These are phyloP conservation scores for Kandelia obovata DNA, from an alignment of 345 rosid genomes.

Conservation along the genomic window DNA sequence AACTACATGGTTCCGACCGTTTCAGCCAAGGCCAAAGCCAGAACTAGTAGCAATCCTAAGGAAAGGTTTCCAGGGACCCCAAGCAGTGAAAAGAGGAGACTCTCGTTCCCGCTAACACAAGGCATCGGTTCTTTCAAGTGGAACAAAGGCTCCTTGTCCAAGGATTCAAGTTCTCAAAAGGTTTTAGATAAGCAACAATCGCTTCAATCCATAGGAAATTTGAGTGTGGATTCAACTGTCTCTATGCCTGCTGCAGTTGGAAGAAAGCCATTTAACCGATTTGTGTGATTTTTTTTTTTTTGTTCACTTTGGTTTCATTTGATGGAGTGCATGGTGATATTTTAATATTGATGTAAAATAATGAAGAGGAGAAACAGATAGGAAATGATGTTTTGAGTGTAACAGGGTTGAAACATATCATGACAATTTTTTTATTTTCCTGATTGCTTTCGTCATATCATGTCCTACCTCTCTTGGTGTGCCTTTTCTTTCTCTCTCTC, in stretches of 20 bases:
- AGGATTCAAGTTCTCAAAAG: conserved; percentile 46
- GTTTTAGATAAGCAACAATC: conserved; percentile 18
- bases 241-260: conserved; percentile 82
- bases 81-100: conserved; percentile 63
- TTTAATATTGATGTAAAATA: conserved; percentile 39
- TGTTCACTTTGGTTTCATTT: conserved; percentile 27
- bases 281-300: conserved; percentile 54
- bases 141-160: conserved; percentile 68
- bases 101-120: conserved; percentile 64
- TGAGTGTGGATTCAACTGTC: conserved; percentile 73
- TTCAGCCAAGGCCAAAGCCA: conserved; percentile 74
- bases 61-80: conserved; percentile 66
- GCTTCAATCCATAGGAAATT: conserved; percentile 45
- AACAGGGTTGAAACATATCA: conserved; percentile 10
- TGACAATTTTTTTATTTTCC: not conserved
- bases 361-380: conserved; percentile 29
- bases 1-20: conserved; percentile 84
- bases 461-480: not conserved
- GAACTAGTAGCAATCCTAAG: conserved; percentile 69
- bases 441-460: conserved; percentile 6
- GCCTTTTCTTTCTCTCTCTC: too few relatives aligned
- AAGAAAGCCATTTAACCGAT: conserved; percentile 87
- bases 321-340: conserved; percentile 47
- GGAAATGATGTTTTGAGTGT: conserved; percentile 37
- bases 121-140: conserved; percentile 74